Percentiles rank a stretch among this genome's conserved stretches.
Evolutionary conservation across 192 early-diverging fungal species (phyloP).

Genomic region (Backusella sp.): DNA sequence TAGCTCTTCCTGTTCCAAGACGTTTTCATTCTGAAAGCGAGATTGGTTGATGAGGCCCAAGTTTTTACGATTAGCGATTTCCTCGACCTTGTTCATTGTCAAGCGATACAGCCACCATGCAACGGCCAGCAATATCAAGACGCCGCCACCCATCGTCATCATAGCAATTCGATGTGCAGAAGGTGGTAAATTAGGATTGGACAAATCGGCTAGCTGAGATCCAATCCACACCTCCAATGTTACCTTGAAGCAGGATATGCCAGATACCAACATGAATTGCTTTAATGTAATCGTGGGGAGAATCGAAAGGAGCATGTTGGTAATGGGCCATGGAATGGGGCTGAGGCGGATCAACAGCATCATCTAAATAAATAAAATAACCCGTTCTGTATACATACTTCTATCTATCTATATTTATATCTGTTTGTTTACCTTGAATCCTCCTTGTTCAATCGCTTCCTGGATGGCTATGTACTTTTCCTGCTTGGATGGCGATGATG

Average conservation of each 20-base stretch:
- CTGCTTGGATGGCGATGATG: constrained; percentile 18
- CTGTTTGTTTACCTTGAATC: constrained; percentile 20
- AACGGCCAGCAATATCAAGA: constrained; percentile 20
- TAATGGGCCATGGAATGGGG: constrained; percentile 33
- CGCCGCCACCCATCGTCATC: constrained; percentile 18
- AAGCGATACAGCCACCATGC: constrained; percentile 33
- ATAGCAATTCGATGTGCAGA: constrained; percentile 25
- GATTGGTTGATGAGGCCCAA: background rate
- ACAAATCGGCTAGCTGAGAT: constrained; percentile 28
- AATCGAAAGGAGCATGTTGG: constrained; percentile 21
- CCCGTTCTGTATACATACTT: background rate
- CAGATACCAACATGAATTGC: constrained; percentile 23
- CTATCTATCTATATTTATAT: background rate
- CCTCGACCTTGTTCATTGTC: constrained; percentile 29
- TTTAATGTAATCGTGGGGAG: constrained; percentile 7
- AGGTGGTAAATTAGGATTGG: constrained; percentile 27
- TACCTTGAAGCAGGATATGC: constrained; percentile 22
- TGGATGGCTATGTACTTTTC: constrained; percentile 27
- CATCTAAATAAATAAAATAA: constrained; percentile 20
- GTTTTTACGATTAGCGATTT: background rate
- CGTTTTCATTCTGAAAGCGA: background rate
- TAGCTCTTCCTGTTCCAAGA: background rate
- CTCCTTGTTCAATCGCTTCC: constrained; percentile 35
- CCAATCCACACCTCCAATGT: constrained; percentile 37
- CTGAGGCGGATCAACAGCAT: constrained; percentile 32